These are phyloP conservation scores for Fistulifera solaris DNA, from an alignment of 108 stramenopile genomes.

Conservation along the genomic window DNA sequence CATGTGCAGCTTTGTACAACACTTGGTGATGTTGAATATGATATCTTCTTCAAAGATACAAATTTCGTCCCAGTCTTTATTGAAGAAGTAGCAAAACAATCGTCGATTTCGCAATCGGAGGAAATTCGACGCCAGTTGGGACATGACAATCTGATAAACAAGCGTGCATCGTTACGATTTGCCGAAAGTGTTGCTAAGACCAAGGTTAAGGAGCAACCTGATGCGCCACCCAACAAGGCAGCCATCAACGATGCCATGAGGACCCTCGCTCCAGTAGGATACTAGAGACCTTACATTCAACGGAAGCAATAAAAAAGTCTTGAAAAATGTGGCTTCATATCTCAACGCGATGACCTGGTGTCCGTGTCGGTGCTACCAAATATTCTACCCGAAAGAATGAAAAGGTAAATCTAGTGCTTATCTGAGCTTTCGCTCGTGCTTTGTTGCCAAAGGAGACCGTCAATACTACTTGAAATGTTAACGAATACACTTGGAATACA, in stretches of 20 bases:
- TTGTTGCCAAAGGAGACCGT: too few species aligned
- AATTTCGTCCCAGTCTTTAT: constrained; percentile 34
- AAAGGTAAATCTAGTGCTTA: too few species aligned
- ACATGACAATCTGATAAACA: constrained; percentile 52
- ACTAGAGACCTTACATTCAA: too few species aligned
- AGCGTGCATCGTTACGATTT: constrained; percentile 45
- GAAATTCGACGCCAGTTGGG: constrained; percentile 48
- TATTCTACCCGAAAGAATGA: too few species aligned
- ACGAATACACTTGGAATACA: too few species aligned
- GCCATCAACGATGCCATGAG: constrained; percentile 28
- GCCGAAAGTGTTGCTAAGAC: constrained; percentile 51
- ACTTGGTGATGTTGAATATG: constrained; percentile 72
- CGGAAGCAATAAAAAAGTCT: too few species aligned
- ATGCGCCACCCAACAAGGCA: constrained; percentile 18
- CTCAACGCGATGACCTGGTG: too few species aligned
- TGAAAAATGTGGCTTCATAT: too few species aligned
- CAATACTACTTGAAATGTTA: too few species aligned
- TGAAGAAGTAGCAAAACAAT: constrained; percentile 25
- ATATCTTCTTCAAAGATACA: constrained; percentile 33
- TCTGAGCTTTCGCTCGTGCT: too few species aligned
- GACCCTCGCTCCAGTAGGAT: not conserved
- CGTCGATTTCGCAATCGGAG: constrained; percentile 24
- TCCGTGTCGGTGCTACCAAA: too few species aligned
- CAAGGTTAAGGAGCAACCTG: constrained; percentile 72
- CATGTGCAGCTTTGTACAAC: constrained; percentile 40